Conservation (phyloP, 1,284 basidiomycete genomes). For the Cutaneotrichosporon daszewskae region DNA sequence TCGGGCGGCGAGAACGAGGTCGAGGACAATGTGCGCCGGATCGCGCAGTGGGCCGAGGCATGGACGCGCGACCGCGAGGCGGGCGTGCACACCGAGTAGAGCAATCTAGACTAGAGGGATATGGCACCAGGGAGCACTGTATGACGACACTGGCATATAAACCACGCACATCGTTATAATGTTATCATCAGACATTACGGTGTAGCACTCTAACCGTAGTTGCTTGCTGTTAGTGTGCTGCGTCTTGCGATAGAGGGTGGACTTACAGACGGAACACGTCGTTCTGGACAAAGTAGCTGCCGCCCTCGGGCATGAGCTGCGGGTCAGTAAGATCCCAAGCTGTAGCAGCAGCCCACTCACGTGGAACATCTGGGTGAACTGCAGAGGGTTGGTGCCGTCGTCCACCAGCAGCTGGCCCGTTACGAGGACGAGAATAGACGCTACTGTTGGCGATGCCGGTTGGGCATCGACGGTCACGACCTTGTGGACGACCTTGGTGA, state of each 20-base stretch:
- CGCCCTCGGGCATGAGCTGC: constrained; percentile 65
- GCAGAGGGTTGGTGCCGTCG: constrained; percentile 61
- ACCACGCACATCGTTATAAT: too few relatives aligned
- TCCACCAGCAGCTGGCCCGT: constrained; percentile 83
- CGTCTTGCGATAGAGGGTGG: too few relatives aligned
- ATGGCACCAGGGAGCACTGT: too few relatives aligned
- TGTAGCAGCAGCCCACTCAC: constrained; percentile 22
- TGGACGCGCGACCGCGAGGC: constrained; percentile 60
- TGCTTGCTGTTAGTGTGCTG: constrained; percentile 1
- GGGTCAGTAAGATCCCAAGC: constrained; percentile 10
- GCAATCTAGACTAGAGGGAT: too few relatives aligned
- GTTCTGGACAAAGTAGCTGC: constrained; percentile 81
- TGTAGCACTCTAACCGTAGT: constrained; percentile 5
- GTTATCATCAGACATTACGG: constrained; percentile 1
- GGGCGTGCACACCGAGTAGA: constrained; percentile 27
- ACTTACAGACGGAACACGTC: constrained; percentile 76
- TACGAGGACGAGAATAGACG: constrained; percentile 76
- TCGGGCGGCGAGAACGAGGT: constrained; percentile 61
- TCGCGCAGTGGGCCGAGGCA: constrained; percentile 74
- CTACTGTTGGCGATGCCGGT: constrained; percentile 62
- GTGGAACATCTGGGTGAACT: constrained; percentile 88
- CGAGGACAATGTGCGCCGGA: constrained; percentile 76
- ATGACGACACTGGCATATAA: too few relatives aligned
- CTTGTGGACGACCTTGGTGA: constrained; percentile 74
- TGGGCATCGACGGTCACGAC: constrained; percentile 83